phyloP scores from a whole-genome alignment of 2,329 filamentous ascomycete species.

The Colletotrichum cereale region DNA sequence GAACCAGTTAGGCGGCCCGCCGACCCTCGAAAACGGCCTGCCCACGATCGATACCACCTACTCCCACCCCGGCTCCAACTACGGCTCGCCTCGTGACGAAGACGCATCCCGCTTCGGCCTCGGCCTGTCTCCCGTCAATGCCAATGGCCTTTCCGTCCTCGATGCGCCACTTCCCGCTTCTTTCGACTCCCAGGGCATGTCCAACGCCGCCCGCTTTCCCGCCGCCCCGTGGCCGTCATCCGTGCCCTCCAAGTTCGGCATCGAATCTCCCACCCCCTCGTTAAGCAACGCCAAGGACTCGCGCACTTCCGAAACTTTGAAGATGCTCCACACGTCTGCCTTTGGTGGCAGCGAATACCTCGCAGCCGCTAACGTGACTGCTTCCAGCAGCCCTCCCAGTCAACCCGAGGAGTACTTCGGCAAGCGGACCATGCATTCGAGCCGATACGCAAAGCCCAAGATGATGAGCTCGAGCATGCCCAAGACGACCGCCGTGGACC shows the following conservation, averaged over 20 bases:
- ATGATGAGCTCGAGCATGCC: slow-evolving; percentile 77
- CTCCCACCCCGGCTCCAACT: slow-evolving; percentile 70
- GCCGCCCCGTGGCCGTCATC: slow-evolving; percentile 89
- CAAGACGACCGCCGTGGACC: slow-evolving; percentile 72
- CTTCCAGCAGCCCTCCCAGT: slow-evolving; percentile 61
- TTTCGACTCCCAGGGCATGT: slow-evolving; percentile 96
- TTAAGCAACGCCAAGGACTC: slow-evolving; percentile 72
- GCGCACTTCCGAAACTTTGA: slow-evolving; percentile 73
- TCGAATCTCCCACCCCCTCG: slow-evolving; percentile 87
- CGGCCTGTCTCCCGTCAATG: slow-evolving; percentile 81
- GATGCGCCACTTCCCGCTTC: slow-evolving; percentile 94
- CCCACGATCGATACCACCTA: slow-evolving; percentile 71
- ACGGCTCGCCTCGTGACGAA: slow-evolving; percentile 86
- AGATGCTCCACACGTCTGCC: slow-evolving; percentile 74
- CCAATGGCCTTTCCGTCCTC: slow-evolving; percentile 84
- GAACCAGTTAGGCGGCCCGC: slow-evolving; percentile 61
- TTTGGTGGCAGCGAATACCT: slow-evolving; percentile 77
- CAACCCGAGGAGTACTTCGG: slow-evolving; percentile 75
- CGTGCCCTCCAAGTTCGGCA: slow-evolving; percentile 89
- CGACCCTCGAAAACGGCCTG: slow-evolving; percentile 67
- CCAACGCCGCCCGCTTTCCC: slow-evolving; percentile 85
- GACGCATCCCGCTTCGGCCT: slow-evolving; percentile 71
- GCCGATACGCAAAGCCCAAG: slow-evolving; percentile 76
- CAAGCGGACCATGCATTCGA: slow-evolving; percentile 78
- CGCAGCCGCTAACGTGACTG: slow-evolving; percentile 52